Evolutionary conservation across 2,329 filamentous ascomycete species (phyloP).

Genomic region (Colletotrichum sp.): DNA sequence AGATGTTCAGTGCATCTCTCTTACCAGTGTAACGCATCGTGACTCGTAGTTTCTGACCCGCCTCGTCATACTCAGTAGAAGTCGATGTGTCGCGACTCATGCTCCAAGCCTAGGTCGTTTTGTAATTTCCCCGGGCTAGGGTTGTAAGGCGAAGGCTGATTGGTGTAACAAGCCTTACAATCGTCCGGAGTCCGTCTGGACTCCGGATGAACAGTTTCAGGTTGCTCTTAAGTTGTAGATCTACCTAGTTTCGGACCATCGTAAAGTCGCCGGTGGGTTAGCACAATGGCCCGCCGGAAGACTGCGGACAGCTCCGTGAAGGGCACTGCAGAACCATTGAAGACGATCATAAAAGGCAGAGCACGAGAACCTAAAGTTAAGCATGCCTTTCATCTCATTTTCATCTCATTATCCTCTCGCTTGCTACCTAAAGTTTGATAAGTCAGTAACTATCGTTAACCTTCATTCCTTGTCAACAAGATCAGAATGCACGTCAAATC

Average conservation of each 20-base stretch:
- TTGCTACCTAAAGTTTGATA: not conserved
- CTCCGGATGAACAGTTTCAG: not conserved
- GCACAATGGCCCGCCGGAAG: not conserved
- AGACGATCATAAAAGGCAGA: not conserved
- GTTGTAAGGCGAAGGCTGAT: not conserved
- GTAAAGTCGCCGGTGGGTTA: not conserved
- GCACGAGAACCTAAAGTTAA: not conserved
- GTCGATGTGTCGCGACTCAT: not conserved
- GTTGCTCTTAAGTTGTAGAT: not conserved
- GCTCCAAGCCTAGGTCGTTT: not conserved
- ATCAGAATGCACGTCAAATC: not conserved
- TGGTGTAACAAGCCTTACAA: not conserved
- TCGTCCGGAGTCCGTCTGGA: not conserved
- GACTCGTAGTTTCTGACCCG: not conserved
- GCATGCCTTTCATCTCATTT: not conserved
- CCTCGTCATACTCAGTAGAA: no score
- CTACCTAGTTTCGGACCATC: not conserved
- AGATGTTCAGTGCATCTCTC: not conserved
- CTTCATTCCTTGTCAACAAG: not conserved
- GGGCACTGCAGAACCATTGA: rapidly evolving
- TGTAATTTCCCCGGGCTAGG: not conserved
- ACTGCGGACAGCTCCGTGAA: not conserved
- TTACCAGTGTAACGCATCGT: not conserved
- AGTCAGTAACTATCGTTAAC: not conserved
- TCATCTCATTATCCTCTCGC: not conserved